A percentile compares a stretch with the other conserved stretches of the same genome.
phyloP scores from a whole-genome alignment of 176 grass and related monocot genomes.

The Cenchrus fungigraminus region DNA sequence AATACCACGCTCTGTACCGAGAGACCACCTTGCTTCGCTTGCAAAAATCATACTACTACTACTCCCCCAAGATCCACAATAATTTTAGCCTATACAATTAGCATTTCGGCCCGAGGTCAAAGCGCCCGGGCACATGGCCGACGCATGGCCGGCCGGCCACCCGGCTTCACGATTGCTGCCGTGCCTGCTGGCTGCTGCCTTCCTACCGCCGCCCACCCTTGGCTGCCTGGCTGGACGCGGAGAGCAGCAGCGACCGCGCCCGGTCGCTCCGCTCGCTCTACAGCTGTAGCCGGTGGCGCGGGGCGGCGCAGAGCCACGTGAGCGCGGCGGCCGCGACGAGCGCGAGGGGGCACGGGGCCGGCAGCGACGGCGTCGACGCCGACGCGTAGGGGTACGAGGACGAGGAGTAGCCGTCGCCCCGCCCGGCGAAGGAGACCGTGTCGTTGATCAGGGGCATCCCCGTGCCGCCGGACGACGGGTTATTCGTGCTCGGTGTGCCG shows the following conservation, averaged over 20 bases:
- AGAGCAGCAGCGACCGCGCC: no score
- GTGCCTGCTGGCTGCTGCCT: not conserved
- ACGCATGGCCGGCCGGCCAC: not conserved
- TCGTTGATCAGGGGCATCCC: conserved; percentile 60
- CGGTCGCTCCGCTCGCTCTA: not conserved
- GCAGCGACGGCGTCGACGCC: not conserved
- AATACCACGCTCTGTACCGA: not conserved
- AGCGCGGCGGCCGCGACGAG: not conserved
- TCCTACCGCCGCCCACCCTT: no score
- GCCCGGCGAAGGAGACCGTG: conserved; percentile 50
- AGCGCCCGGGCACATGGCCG: conserved; percentile 1
- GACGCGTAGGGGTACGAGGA: conserved; percentile 6
- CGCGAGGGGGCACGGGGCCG: not conserved
- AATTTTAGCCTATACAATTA: conserved; percentile 36
- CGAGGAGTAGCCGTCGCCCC: not conserved
- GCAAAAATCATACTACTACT: not conserved
- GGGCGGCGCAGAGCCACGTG: conserved; percentile 32
- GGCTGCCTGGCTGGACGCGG: not conserved
- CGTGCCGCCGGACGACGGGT: not conserved
- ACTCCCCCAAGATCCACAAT: not conserved
- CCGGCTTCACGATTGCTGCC: conserved; percentile 1
- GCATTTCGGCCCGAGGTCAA: conserved; percentile 45
- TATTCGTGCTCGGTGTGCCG: conserved; percentile 16
- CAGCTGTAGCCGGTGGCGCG: not conserved
- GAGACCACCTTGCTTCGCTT: not conserved